These are phyloP conservation scores for Epichloe typhina DNA, from an alignment of 2,329 filamentous ascomycete species.

Conservation along the genomic window DNA sequence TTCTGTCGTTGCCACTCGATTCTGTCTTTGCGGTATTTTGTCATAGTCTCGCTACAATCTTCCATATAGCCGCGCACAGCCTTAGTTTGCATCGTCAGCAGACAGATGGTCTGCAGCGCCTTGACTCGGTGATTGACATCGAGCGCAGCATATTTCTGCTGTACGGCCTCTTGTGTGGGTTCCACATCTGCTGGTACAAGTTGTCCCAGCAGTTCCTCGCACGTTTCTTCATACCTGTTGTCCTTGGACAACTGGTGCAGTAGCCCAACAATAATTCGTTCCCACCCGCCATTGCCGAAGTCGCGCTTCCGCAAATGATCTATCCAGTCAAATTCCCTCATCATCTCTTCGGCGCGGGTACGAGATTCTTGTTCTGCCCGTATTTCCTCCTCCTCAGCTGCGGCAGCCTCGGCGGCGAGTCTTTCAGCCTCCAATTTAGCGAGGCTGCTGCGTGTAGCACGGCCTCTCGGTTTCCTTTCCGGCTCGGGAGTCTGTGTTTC, in stretches of 20 bases:
- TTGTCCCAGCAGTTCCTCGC: slow-evolving; percentile 65
- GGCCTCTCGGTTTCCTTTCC: slow-evolving; percentile 50
- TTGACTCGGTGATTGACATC: slow-evolving; percentile 74
- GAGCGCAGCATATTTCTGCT: slow-evolving; percentile 56
- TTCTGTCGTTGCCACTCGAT: slow-evolving; percentile 80
- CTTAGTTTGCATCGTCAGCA: slow-evolving; percentile 76
- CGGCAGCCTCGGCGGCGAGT: slow-evolving; percentile 45
- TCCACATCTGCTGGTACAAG: slow-evolving; percentile 70
- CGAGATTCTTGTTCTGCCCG: slow-evolving; percentile 35
- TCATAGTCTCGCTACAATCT: slow-evolving; percentile 88
- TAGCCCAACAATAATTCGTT: slow-evolving; percentile 76
- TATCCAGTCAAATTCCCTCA: slow-evolving; percentile 69
- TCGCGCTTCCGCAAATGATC: slow-evolving; percentile 71
- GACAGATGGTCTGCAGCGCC: slow-evolving; percentile 72
- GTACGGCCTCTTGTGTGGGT: slow-evolving; percentile 62
- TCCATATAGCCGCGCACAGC: slow-evolving; percentile 81
- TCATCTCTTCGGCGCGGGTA: slow-evolving; percentile 64
- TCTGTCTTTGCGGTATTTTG: slow-evolving; percentile 85
- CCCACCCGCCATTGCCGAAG: slow-evolving; percentile 82
- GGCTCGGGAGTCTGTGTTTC: slow-evolving; percentile 52
- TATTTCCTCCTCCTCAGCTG: slow-evolving; percentile 36
- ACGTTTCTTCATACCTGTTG: slow-evolving; percentile 53
- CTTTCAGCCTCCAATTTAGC: slow-evolving; percentile 67
- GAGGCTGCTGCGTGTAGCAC: slow-evolving; percentile 75
- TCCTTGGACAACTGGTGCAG: slow-evolving; percentile 73